These are phyloP conservation scores for Aspergillus sp. DNA, from an alignment of 2,329 filamentous ascomycete genomes.

Conservation along the genomic window DNA sequence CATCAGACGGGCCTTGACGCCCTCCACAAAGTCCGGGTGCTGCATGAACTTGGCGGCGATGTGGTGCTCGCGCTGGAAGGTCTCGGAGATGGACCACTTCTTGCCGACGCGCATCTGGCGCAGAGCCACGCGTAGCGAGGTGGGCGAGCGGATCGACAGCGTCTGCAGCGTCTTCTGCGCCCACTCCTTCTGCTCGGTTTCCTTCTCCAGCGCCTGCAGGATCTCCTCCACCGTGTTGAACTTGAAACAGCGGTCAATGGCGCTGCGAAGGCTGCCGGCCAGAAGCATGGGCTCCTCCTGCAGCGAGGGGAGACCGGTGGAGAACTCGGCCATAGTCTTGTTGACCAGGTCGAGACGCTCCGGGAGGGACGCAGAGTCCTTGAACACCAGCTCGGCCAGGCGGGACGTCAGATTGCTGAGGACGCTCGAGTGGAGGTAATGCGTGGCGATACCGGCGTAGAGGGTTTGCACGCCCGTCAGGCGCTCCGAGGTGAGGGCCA, in stretches of 20 bases:
- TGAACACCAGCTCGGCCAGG: conserved; percentile 84
- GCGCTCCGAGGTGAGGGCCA: conserved; percentile 84
- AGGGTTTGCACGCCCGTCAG: conserved; percentile 82
- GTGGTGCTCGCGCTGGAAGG: conserved; percentile 81
- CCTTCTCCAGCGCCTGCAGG: conserved; percentile 61
- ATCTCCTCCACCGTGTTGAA: conserved; percentile 68
- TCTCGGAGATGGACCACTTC: conserved; percentile 76
- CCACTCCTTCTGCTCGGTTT: conserved; percentile 65
- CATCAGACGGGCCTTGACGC: conserved; percentile 78
- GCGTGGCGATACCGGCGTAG: conserved; percentile 88
- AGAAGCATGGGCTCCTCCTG: conserved; percentile 64
- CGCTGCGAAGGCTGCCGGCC: conserved; percentile 67
- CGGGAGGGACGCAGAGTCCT: conserved; percentile 66
- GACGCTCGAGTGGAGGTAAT: conserved; percentile 90
- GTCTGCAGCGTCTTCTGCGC: conserved; percentile 73
- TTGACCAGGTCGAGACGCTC: conserved; percentile 73
- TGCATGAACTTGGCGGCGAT: conserved; percentile 88
- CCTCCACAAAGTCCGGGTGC: conserved; percentile 86
- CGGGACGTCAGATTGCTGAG: conserved; percentile 78
- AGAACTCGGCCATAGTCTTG: conserved; percentile 87
- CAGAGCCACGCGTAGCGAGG: conserved; percentile 78
- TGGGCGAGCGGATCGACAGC: conserved; percentile 77
- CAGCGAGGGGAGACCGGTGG: conserved; percentile 70
- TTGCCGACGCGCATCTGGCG: conserved; percentile 75
- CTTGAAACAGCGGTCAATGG: conserved; percentile 82